Base-by-base conservation (phyloP, 441 rosid species). In the Bocquillonia castaneifolia region DNA sequence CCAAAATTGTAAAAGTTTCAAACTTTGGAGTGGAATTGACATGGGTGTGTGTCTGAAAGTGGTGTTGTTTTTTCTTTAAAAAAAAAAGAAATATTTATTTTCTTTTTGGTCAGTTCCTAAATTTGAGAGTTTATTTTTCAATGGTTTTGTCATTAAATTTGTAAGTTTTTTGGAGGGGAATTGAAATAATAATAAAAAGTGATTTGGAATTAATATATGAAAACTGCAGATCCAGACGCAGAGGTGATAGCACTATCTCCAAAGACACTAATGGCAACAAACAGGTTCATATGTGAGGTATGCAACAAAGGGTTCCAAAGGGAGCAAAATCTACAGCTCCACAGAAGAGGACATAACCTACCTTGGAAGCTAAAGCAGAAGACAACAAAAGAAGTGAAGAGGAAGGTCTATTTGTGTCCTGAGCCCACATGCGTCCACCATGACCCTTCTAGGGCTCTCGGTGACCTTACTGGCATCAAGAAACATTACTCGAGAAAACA, bases 391-490 rank as follows among this genome's bases (percentile, higher is more conserved):
- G 97, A 86, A 68, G 97, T 88, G 75, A 83, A 76, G 85, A 84
- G 88, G 76, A 91, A 91, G 79, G 98, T 93, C 23, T 93, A 90
- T 78, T 84, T 93, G 22, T 93, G 98, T 77, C 98, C 98, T 6
- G 98, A 93, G 71, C 92, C 94, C 73, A 81, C 93, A 51, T 93
- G 98, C 82, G 97, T 93, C 72, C 98, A 93, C 83, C 98, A 93
- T 45, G 91, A 93, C 74, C 90, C 97, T 6, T 93, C 92, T 57
- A 84, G 97, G 72, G 92, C 98, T 39, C 97, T 93, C 22, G 97
- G 98, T 6, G 98, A 93, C 78, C 92, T 93, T 25, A 91, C 97
- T 14, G 98, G 97, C 14, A 91, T 93, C 59, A 93, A 93, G 62
- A 93, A 93, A 62, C 97, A 93, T 76, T 93, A 81, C 74, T 91